Evolutionary conservation across 1,284 basidiomycete genomes (phyloP).

Genomic region (Trichosporon coremiiforme): DNA sequence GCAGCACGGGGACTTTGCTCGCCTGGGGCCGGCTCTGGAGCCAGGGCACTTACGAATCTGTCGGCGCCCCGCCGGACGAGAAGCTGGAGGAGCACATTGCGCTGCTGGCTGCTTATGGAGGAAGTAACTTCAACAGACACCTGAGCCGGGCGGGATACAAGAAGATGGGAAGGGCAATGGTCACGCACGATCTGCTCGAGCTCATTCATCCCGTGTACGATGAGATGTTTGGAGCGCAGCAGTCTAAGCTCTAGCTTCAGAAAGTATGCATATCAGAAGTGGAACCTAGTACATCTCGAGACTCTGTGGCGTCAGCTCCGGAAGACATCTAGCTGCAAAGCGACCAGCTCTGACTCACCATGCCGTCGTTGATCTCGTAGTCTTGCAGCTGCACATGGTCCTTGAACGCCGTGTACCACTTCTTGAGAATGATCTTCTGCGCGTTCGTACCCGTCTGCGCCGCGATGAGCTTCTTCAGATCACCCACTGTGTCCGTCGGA

Average conservation of each 20-base stretch:
- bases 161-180: constrained; percentile 75
- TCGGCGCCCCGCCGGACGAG: constrained; percentile 62
- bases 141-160: constrained; percentile 75
- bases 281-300: constrained; percentile 77
- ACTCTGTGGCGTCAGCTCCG: constrained; percentile 58
- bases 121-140: constrained; percentile 81
- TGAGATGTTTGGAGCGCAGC: constrained; percentile 65
- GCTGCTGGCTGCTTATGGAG: constrained; percentile 82
- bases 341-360: constrained; percentile 57
- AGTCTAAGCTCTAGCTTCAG: constrained; percentile 31
- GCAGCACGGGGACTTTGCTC: constrained; percentile 80
- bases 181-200: constrained; percentile 85
- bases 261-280: constrained; percentile 15
- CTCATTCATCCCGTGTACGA: constrained; percentile 73
- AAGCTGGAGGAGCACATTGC: constrained; percentile 64
- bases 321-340: background rate
- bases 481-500: constrained; percentile 93
- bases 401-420: constrained; percentile 94
- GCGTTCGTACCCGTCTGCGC: constrained; percentile 90
- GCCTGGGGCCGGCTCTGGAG: constrained; percentile 95
- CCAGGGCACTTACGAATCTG: constrained; percentile 66
- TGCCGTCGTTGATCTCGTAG: constrained; percentile 92
- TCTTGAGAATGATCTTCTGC: constrained; percentile 90
- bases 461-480: constrained; percentile 93
- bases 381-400: constrained; percentile 91